Conservation (phyloP, 2,329 filamentous ascomycete species). For the Trichophaea hybrida region DNA sequence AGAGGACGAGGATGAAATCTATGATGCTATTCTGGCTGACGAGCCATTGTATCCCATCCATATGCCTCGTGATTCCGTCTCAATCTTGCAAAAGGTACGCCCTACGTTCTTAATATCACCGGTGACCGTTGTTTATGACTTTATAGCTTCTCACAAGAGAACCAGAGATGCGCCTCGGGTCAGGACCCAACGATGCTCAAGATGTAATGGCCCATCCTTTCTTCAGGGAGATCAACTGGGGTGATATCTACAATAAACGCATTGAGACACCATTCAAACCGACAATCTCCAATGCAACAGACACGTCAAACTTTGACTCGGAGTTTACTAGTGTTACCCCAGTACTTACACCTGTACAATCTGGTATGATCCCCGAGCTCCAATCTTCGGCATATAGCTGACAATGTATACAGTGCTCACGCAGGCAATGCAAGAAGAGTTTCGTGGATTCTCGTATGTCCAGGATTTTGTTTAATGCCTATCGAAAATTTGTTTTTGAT, state of each 20-base stretch:
- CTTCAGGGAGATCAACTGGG: conserved; percentile 96
- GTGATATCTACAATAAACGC: conserved; percentile 94
- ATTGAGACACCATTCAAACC: conserved; percentile 81
- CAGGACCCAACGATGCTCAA: conserved; percentile 89
- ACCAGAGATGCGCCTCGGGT: conserved; percentile 81
- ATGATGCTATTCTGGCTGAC: conserved; percentile 93
- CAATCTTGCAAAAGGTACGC: conserved; percentile 69
- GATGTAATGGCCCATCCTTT: conserved; percentile 99
- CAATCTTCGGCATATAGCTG: not conserved
- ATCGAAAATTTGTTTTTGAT: not conserved
- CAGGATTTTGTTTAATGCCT: conserved; percentile 55
- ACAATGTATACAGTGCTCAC: conserved; percentile 55
- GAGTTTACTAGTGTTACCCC: conserved; percentile 98
- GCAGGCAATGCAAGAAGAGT: conserved; percentile 98
- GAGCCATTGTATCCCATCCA: conserved; percentile 96
- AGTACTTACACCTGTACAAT: conserved; percentile 91
- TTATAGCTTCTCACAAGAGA: conserved; percentile 67
- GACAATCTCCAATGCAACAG: conserved; percentile 75
- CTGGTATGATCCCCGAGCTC: conserved; percentile 48
- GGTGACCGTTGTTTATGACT: not conserved
- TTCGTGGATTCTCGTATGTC: conserved; percentile 96
- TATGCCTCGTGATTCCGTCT: conserved; percentile 95
- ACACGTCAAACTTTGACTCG: conserved; percentile 99
- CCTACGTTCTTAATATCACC: not conserved
- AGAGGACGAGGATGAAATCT: conserved; percentile 98